Evolutionary conservation across 345 rosid genomes (phyloP).

Genomic region (Populus pruinosa): DNA sequence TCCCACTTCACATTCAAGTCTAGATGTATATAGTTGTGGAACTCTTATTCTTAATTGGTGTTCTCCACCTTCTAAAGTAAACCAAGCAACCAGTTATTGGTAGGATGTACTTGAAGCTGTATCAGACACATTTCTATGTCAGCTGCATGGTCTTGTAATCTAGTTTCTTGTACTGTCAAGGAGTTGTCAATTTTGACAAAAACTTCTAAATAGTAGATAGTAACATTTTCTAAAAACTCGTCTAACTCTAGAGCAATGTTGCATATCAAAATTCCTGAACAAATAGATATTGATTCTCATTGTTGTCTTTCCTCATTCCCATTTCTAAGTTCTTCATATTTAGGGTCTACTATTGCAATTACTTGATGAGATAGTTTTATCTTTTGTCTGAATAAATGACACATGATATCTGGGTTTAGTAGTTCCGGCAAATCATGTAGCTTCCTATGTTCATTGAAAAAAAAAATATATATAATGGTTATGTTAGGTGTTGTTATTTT

Average conservation of each 20-base stretch:
- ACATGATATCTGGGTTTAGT: background rate
- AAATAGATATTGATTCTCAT: no score
- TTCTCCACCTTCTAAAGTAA: background rate
- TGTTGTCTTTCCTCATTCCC: no score
- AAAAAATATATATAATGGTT: background rate
- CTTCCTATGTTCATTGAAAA: background rate
- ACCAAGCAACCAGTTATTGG: background rate
- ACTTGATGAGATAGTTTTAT: background rate
- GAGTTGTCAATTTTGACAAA: no score
- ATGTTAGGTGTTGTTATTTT: background rate
- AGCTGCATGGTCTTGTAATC: background rate
- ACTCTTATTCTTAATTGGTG: background rate
- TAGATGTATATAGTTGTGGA: no score
- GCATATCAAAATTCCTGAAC: no score
- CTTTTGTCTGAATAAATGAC: background rate
- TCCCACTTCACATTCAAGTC: no score
- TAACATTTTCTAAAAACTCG: no score
- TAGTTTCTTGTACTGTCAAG: no score
- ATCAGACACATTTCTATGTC: background rate
- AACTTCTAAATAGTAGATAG: no score
- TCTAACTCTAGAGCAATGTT: no score
- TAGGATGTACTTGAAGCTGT: background rate
- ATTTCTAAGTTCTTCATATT: background rate
- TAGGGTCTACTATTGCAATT: background rate
- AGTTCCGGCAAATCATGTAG: background rate